phyloP scores from a whole-genome alignment of 495 filamentous ascomycete species.

The Aspergillus mulundensis region DNA sequence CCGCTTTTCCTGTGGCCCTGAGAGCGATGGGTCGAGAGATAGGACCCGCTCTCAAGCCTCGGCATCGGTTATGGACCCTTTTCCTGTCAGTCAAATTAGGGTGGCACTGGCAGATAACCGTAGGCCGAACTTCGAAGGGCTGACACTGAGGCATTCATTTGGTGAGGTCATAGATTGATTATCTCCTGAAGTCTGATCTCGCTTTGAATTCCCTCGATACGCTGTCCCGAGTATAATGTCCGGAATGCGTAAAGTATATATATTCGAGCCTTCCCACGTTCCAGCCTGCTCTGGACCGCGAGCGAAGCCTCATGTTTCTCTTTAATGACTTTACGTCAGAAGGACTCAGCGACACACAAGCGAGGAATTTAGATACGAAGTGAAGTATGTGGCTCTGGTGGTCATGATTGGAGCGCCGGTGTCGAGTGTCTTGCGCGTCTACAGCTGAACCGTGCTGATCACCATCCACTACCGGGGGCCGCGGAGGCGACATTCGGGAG shows the following conservation, averaged over 20 bases:
- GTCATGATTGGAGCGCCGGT: background rate
- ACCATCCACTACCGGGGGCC: constrained; percentile 8
- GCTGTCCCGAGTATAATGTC: too few relatives aligned
- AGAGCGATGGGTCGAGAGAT: background rate
- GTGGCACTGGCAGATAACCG: background rate
- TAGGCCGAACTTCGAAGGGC: too few relatives aligned
- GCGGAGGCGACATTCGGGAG: background rate
- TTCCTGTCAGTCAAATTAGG: background rate
- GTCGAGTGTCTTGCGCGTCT: constrained; percentile 1
- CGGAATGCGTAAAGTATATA: too few relatives aligned
- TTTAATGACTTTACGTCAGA: background rate
- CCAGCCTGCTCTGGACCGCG: background rate
- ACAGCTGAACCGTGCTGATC: constrained; percentile 11
- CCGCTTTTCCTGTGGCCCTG: background rate
- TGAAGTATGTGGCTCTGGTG: constrained; percentile 1
- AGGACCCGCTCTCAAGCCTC: background rate
- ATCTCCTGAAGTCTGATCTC: too few relatives aligned
- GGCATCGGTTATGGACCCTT: background rate
- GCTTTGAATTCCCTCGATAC: too few relatives aligned
- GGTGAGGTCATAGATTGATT: too few relatives aligned
- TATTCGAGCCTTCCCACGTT: too few relatives aligned
- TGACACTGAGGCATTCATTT: background rate
- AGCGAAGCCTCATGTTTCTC: background rate
- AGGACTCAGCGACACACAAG: background rate
- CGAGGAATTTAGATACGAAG: background rate